These are phyloP conservation scores for Acorus gramineus DNA, from an alignment of 106 monocot species.

Conservation along the genomic window DNA sequence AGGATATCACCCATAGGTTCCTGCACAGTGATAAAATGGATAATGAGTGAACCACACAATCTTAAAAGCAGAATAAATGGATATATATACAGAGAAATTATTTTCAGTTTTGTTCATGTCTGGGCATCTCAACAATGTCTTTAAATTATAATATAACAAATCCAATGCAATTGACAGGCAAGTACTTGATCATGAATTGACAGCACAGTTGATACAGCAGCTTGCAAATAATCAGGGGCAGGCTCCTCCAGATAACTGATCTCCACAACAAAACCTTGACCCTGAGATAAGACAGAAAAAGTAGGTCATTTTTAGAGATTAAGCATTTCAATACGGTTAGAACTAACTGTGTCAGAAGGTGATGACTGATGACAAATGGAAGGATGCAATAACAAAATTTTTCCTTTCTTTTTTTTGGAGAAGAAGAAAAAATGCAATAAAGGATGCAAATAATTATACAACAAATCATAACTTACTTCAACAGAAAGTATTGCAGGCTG, in stretches of 20 bases:
- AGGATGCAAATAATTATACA: not conserved
- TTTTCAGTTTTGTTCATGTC: too few relatives aligned
- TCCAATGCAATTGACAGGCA: not conserved
- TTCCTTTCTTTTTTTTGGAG: too few relatives aligned
- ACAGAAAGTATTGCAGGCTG: slow-evolving; percentile 87
- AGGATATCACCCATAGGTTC: slow-evolving; percentile 87
- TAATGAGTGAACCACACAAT: not conserved
- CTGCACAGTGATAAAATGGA: slow-evolving; percentile 15
- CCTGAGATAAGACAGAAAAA: slow-evolving; percentile 23
- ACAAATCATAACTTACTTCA: slow-evolving; percentile 46
- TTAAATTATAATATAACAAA: not conserved
- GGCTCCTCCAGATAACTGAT: slow-evolving; percentile 82
- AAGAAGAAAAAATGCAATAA: too few relatives aligned
- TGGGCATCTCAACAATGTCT: not conserved
- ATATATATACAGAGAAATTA: too few relatives aligned
- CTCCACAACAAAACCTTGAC: slow-evolving; percentile 84
- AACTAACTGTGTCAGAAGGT: too few relatives aligned
- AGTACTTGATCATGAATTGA: slow-evolving; percentile 78
- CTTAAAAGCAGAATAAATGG: too few relatives aligned
- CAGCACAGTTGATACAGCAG: slow-evolving; percentile 71
- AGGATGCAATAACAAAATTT: too few relatives aligned
- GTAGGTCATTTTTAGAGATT: too few relatives aligned
- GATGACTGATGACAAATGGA: too few relatives aligned
- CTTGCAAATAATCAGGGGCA: slow-evolving; percentile 74
- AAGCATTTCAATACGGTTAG: too few relatives aligned